These are phyloP conservation scores for Coemansia reversa DNA, from an alignment of 192 early-diverging fungal genomes.

Conservation along the genomic window DNA sequence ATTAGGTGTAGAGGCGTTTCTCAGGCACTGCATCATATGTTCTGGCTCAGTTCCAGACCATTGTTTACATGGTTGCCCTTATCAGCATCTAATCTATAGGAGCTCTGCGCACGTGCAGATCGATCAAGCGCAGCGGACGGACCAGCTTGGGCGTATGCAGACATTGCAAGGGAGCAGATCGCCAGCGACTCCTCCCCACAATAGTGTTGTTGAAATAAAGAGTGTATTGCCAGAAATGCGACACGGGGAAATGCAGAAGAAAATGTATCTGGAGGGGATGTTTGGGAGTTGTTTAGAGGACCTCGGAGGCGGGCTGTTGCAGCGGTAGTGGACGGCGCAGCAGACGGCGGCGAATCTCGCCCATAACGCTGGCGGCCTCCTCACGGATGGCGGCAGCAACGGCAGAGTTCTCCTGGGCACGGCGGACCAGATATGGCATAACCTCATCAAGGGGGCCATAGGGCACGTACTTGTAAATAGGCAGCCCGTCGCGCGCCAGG, in stretches of 20 bases:
- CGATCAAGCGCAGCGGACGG: neutral
- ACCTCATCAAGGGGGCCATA: constrained; percentile 89
- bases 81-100: neutral
- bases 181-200: neutral
- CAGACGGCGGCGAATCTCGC: constrained; percentile 57
- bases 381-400: constrained; percentile 63
- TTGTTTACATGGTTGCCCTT: neutral
- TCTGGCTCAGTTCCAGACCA: too few species aligned
- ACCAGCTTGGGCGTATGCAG: neutral
- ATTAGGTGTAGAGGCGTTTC: neutral
- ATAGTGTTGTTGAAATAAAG: neutral
- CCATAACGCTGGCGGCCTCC: constrained; percentile 61
- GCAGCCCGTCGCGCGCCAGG: constrained; percentile 72
- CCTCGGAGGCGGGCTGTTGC: neutral
- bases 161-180: neutral
- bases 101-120: neutral
- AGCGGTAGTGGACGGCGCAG: constrained; percentile 1
- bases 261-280: neutral
- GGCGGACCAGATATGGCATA: constrained; percentile 89
- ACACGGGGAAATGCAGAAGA: constrained; percentile 1
- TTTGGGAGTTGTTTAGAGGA: neutral
- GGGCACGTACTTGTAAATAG: constrained; percentile 90
- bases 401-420: constrained; percentile 92
- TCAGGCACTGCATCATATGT: neutral
- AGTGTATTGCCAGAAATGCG: constrained; percentile 1